These are phyloP conservation scores for Candida quercuum DNA, from an alignment of 805 yeast genomes.

Conservation along the genomic window DNA sequence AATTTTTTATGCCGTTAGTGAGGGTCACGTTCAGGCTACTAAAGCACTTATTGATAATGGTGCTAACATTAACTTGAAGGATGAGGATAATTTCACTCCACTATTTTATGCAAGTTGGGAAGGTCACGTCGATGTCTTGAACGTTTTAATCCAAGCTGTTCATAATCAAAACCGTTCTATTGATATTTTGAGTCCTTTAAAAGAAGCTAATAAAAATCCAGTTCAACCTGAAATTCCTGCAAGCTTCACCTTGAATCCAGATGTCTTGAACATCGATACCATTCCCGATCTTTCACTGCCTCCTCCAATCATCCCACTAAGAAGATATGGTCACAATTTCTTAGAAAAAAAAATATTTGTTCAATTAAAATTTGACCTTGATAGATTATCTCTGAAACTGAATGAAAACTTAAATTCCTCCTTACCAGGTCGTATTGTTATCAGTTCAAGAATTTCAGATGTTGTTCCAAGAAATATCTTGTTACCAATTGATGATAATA, in stretches of 20 bases:
- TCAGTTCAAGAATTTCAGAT: conserved; percentile 71
- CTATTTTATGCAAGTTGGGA: conserved; percentile 90
- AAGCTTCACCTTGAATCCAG: conserved; percentile 20
- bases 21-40: conserved; percentile 72
- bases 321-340: conserved; percentile 94
- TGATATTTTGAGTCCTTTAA: conserved; percentile 21
- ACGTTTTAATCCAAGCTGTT: conserved; percentile 47
- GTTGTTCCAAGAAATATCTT: conserved; percentile 83
- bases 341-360: conserved; percentile 84
- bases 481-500: conserved; percentile 59
- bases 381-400: conserved; percentile 39
- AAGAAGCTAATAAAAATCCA: conserved; percentile 8
- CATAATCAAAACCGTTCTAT: conserved; percentile 10
- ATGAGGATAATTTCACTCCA: conserved; percentile 77
- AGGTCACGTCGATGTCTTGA: conserved; percentile 81
- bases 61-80: conserved; percentile 63
- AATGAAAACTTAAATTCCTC: conserved; percentile 37
- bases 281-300: conserved; percentile 92
- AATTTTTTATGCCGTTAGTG: conserved; percentile 81
- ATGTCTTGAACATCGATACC: conserved; percentile 46
- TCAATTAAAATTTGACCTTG: conserved; percentile 62
- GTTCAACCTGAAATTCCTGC: conserved; percentile 17
- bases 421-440: conserved; percentile 77
- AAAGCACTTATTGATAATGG: conserved; percentile 65
- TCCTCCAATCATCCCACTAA: conserved; percentile 90